A percentile compares a stretch with the other conserved stretches of the same genome.
These are phyloP conservation scores for Nephelium lappaceum DNA, from an alignment of 345 rosid genomes.

Conservation along the genomic window DNA sequence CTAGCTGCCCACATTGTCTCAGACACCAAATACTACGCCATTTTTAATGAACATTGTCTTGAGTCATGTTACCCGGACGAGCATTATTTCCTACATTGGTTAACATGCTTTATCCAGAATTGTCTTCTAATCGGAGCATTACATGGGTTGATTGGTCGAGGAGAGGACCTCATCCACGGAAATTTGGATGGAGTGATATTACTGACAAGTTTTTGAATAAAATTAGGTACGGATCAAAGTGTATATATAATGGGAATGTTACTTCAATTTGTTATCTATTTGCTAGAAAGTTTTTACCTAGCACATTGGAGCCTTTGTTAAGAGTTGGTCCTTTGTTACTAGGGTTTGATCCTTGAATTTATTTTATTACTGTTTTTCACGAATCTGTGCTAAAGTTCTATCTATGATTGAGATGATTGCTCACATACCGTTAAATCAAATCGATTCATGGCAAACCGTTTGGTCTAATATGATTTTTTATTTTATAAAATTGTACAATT, in stretches of 20 bases:
- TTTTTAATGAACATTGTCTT: constrained; percentile 46
- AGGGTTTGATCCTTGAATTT: constrained; percentile 42
- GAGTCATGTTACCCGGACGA: constrained; percentile 74
- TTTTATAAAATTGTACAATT: too few relatives aligned
- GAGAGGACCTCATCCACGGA: constrained; percentile 64
- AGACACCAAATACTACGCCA: constrained; percentile 46
- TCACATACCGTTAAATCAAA: not conserved
- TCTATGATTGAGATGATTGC: not conserved
- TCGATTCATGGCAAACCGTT: not conserved
- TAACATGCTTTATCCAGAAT: constrained; percentile 34
- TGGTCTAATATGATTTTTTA: too few relatives aligned
- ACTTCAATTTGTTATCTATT: constrained; percentile 50
- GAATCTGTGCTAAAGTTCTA: not conserved
- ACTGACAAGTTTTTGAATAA: constrained; percentile 55
- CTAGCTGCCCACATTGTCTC: constrained; percentile 46
- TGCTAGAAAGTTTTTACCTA: constrained; percentile 64
- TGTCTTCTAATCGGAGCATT: constrained; percentile 51
- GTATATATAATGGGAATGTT: constrained; percentile 48
- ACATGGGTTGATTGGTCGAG: constrained; percentile 80
- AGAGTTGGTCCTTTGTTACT: constrained; percentile 54
- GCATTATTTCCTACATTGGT: constrained; percentile 70
- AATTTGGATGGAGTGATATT: constrained; percentile 45
- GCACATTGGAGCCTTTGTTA: constrained; percentile 56
- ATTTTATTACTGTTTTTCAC: not conserved
- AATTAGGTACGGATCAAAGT: constrained; percentile 42